These are phyloP conservation scores for Auricularia sp. DNA, from an alignment of 768 basidiomycete genomes.

Conservation along the genomic window DNA sequence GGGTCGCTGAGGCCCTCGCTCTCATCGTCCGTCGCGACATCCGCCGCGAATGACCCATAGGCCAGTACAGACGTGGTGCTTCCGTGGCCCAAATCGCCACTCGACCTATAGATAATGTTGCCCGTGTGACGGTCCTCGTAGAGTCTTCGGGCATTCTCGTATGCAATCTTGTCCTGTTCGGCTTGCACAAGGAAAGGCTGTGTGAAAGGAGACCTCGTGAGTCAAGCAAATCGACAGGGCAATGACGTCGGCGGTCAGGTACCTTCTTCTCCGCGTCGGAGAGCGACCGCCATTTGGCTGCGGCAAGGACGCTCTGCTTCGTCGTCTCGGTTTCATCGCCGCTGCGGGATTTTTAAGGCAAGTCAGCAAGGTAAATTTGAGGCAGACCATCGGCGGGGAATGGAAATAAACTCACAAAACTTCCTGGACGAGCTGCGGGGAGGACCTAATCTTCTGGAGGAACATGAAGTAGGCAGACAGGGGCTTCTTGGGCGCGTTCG, in stretches of 20 bases:
- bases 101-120: constrained; percentile 49
- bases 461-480: constrained; percentile 94
- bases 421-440: constrained; percentile 58
- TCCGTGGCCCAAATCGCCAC: not conserved
- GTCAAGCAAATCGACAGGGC: not conserved
- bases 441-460: constrained; percentile 78
- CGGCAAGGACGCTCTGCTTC: constrained; percentile 87
- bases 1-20: constrained; percentile 2
- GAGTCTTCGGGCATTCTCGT: constrained; percentile 71
- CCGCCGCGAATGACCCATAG: not conserved
- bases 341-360: constrained; percentile 4
- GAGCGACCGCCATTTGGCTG: constrained; percentile 88
- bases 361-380: not conserved
- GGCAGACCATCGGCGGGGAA: not conserved
- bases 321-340: constrained; percentile 89
- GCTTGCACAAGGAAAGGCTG: constrained; percentile 90
- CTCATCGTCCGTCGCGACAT: not conserved
- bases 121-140: constrained; percentile 62
- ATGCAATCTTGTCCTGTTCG: constrained; percentile 91
- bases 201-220: constrained; percentile 6
- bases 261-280: constrained; percentile 90
- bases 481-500: constrained; percentile 94
- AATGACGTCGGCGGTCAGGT: constrained; percentile 12
- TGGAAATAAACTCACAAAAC: constrained; percentile 37
- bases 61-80: constrained; percentile 1